A percentile compares a stretch with the other conserved stretches of the same genome.
Evolutionary conservation across 805 yeast species (phyloP).

Genomic region (Komagataella pseudopastoris): DNA sequence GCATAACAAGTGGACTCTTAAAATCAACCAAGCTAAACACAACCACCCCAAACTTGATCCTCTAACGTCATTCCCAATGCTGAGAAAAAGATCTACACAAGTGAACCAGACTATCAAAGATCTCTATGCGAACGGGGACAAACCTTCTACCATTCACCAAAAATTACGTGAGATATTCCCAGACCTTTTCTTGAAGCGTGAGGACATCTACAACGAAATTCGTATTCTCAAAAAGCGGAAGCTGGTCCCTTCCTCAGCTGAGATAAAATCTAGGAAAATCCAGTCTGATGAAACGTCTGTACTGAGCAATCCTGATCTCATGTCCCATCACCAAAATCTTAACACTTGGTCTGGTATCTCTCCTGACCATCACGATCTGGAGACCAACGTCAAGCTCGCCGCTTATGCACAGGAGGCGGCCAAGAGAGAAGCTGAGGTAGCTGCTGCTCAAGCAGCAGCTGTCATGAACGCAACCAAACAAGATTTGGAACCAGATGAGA

Average conservation of each 20-base stretch:
- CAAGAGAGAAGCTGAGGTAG: conserved; percentile 4
- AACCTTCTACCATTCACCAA: conserved; percentile 39
- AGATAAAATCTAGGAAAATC: conserved; percentile 12
- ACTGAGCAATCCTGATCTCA: not conserved
- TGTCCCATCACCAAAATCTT: conserved; percentile 1
- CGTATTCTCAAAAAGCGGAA: conserved; percentile 39
- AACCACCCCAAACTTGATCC: conserved; percentile 48
- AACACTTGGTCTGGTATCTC: not conserved
- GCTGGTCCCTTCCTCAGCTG: conserved; percentile 15
- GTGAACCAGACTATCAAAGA: conserved; percentile 37
- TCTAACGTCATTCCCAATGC: conserved; percentile 40
- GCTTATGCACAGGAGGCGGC: conserved; percentile 3
- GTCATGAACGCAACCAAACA: not conserved
- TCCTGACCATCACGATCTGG: conserved; percentile 1
- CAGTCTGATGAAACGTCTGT: not conserved
- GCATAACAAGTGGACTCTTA: conserved; percentile 35
- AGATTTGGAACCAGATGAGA: not conserved
- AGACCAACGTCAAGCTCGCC: not conserved
- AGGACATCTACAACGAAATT: conserved; percentile 44
- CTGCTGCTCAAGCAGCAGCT: conserved; percentile 2
- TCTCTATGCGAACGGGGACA: conserved; percentile 39
- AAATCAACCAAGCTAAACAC: conserved; percentile 41
- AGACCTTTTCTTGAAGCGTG: conserved; percentile 39
- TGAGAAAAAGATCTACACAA: conserved; percentile 38
- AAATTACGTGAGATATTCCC: conserved; percentile 37